Evolutionary conservation across 345 rosid species (phyloP).

Genomic region (Pistacia vera): DNA sequence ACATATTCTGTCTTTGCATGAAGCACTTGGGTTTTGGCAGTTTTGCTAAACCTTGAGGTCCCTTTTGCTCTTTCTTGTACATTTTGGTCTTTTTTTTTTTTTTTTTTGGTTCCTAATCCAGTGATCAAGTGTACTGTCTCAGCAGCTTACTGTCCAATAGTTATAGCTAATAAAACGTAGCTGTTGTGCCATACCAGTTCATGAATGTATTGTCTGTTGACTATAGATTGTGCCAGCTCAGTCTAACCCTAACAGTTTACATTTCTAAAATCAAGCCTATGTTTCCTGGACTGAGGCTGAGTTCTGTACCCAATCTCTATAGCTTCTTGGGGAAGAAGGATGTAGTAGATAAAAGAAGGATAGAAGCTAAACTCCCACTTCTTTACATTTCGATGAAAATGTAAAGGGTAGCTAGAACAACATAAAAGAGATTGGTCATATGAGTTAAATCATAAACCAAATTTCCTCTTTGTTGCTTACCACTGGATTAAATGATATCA

Average conservation of each 20-base stretch:
- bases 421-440: background rate
- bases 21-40: background rate
- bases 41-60: background rate
- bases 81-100: background rate
- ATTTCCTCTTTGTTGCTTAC: background rate
- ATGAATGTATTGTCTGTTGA: too few species aligned
- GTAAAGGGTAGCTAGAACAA: background rate
- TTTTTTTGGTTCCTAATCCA: too few species aligned
- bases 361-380: background rate
- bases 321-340: background rate
- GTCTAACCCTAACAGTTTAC: background rate
- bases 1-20: background rate
- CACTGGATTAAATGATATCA: background rate
- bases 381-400: background rate
- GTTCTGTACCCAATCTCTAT: background rate
- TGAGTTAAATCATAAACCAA: too few species aligned
- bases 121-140: background rate
- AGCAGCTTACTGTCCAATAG: background rate
- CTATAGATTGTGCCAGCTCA: background rate
- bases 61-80: too few species aligned
- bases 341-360: background rate
- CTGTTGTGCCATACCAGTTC: background rate
- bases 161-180: too few species aligned
- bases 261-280: background rate
- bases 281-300: background rate